Conservation (phyloP, 108 stramenopile species). For the Cyclotella cryptica region DNA sequence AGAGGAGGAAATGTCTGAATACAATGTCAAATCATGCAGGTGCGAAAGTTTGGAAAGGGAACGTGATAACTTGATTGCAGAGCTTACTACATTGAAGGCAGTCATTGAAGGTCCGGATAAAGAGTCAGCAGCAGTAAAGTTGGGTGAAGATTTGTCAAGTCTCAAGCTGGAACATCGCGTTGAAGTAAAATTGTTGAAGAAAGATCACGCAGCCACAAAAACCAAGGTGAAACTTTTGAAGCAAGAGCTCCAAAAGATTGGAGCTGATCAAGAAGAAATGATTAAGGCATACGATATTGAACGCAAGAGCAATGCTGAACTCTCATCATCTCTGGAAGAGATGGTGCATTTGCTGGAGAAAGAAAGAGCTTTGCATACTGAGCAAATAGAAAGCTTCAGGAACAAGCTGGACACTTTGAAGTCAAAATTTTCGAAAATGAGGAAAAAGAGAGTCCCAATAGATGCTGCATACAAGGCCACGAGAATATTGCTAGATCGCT, state of each 20-base stretch:
- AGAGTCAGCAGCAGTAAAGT: conserved; percentile 1
- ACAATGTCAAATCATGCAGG: background rate
- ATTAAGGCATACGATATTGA: conserved; percentile 16
- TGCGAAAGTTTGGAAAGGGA: conserved; percentile 7
- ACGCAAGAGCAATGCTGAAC: conserved; percentile 20
- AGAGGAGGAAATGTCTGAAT: background rate
- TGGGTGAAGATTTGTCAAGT: conserved; percentile 17
- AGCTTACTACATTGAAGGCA: conserved; percentile 12
- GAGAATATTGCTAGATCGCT: conserved; percentile 23
- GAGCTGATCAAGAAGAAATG: conserved; percentile 14
- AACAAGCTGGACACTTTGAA: conserved; percentile 26
- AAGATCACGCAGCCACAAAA: conserved; percentile 25
- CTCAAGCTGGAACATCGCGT: conserved; percentile 20
- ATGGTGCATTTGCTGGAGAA: conserved; percentile 23
- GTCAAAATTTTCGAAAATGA: conserved; percentile 21
- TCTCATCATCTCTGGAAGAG: conserved; percentile 18
- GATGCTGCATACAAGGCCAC: conserved; percentile 36
- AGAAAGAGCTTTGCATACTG: conserved; percentile 5
- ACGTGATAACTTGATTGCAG: conserved; percentile 12
- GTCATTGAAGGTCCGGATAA: conserved; percentile 8
- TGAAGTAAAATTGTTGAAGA: conserved; percentile 17
- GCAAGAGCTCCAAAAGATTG: conserved; percentile 16
- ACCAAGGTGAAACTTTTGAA: conserved; percentile 23
- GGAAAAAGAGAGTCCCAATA: conserved; percentile 38
- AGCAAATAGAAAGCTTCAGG: background rate